Percentiles rank a stretch among this genome's conserved stretches.
These are phyloP conservation scores for Cercospora sp. DNA, from an alignment of 2,329 filamentous ascomycete species.

Conservation along the genomic window DNA sequence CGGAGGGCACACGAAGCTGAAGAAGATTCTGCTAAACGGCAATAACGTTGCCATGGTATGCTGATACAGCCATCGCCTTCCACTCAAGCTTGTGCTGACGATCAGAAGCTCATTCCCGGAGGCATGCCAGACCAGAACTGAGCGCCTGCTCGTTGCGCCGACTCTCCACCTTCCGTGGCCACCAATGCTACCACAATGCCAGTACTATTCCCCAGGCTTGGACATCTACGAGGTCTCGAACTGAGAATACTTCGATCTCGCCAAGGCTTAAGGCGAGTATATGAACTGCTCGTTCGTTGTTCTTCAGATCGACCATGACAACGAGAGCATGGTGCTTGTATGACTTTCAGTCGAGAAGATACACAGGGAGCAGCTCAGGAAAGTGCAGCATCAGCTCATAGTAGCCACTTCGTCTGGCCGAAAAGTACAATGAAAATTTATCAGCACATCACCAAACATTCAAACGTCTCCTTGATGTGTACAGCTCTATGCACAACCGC, in stretches of 20 bases:
- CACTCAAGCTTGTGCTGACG: neutral
- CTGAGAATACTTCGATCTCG: neutral
- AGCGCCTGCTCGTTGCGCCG: neutral
- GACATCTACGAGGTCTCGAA: neutral
- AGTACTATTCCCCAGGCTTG: neutral
- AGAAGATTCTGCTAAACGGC: constrained; percentile 93
- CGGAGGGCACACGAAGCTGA: constrained; percentile 78
- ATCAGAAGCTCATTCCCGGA: constrained; percentile 30
- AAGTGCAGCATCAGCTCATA: neutral
- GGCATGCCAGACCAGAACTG: constrained; percentile 31
- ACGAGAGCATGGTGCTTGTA: neutral
- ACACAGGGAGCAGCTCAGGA: neutral
- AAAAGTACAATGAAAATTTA: neutral
- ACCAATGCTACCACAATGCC: neutral
- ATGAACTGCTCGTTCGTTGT: neutral
- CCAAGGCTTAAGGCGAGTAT: neutral
- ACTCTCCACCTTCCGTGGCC: neutral
- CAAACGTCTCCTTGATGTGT: neutral
- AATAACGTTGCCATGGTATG: constrained; percentile 99
- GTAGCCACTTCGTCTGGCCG: neutral
- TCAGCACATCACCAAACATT: neutral
- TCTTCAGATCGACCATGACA: neutral
- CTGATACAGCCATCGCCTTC: neutral
- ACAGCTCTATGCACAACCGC: neutral
- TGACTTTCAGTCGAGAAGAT: neutral